Conservation (phyloP, 352 stramenopile genomes). For the Phytophthora megakarya region DNA sequence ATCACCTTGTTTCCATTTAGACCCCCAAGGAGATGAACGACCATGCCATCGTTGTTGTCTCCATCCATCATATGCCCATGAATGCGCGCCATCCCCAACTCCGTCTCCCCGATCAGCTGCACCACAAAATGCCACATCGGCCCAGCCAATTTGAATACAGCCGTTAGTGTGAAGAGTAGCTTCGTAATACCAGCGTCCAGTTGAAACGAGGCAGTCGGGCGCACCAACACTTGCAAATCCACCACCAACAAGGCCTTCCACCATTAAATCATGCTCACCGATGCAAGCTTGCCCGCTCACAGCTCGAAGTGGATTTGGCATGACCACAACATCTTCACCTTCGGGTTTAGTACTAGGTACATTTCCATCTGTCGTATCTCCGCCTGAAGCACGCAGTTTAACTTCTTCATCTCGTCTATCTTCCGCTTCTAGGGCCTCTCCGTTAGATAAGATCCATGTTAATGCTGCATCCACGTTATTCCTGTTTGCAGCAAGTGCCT, state of each 20-base stretch:
- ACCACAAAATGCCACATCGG: slow-evolving; percentile 87
- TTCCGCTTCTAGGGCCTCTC: slow-evolving; percentile 87
- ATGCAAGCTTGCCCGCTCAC: slow-evolving; percentile 89
- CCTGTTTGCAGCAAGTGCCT: slow-evolving; percentile 85
- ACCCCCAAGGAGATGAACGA: slow-evolving; percentile 83
- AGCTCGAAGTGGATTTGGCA: slow-evolving; percentile 79
- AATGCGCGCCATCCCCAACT: slow-evolving; percentile 91
- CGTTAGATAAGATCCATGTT: slow-evolving; percentile 93
- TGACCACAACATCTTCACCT: slow-evolving; percentile 43
- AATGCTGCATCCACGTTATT: slow-evolving; percentile 92
- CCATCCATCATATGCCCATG: slow-evolving; percentile 94
- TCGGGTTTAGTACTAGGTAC: slow-evolving; percentile 29
- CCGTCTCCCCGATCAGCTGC: slow-evolving; percentile 90
- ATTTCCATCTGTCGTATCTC: slow-evolving; percentile 38
- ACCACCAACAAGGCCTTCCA: slow-evolving; percentile 83
- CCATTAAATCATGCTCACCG: slow-evolving; percentile 81
- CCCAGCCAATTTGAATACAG: slow-evolving; percentile 95
- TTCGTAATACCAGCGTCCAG: slow-evolving; percentile 92
- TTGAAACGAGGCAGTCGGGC: slow-evolving; percentile 79
- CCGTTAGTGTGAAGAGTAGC: slow-evolving; percentile 92
- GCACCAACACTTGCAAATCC: slow-evolving; percentile 87
- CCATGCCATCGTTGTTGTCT: slow-evolving; percentile 92
- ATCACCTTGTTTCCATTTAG: slow-evolving; percentile 92
- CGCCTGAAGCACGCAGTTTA: slow-evolving; percentile 45
- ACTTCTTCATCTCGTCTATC: slow-evolving; percentile 85